Evolutionary conservation across 148 eudicot genomes (phyloP).

Genomic region (Camellia granthamiana): DNA sequence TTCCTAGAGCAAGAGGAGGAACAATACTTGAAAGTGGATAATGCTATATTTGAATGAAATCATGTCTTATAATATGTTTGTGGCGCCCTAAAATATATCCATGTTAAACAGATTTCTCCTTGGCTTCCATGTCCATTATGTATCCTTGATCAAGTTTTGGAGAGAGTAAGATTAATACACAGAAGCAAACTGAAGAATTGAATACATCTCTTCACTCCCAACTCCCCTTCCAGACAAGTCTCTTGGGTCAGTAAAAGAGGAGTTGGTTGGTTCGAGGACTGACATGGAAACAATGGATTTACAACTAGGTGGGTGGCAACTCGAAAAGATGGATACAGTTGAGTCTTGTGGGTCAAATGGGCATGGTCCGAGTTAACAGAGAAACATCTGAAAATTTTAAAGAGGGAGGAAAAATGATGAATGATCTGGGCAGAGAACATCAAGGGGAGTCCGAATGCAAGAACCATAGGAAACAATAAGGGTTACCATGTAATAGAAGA

Average conservation of each 20-base stretch:
- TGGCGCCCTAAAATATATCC: no score
- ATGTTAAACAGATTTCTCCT: no score
- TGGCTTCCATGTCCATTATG: no score
- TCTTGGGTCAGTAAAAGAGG: not conserved
- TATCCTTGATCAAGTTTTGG: no score
- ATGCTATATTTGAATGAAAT: no score
- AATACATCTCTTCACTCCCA: no score
- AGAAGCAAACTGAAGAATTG: no score
- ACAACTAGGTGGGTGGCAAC: not conserved
- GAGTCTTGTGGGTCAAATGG: not conserved
- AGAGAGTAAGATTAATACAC: no score
- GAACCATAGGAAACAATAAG: not conserved
- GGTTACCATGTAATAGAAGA: not conserved
- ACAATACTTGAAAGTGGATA: no score
- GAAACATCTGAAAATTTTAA: not conserved
- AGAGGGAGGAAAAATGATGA: not conserved
- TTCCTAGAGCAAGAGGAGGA: no score
- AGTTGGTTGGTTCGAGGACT: not conserved
- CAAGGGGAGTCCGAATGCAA: not conserved
- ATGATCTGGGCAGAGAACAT: not conserved
- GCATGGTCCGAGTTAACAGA: not conserved
- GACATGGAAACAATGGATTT: not conserved
- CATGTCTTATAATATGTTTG: no score
- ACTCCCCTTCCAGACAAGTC: not conserved
- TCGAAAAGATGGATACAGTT: not conserved